Base-by-base conservation (phyloP, 1,284 basidiomycete species). In the Melampsora abietis-canadensis region DNA sequence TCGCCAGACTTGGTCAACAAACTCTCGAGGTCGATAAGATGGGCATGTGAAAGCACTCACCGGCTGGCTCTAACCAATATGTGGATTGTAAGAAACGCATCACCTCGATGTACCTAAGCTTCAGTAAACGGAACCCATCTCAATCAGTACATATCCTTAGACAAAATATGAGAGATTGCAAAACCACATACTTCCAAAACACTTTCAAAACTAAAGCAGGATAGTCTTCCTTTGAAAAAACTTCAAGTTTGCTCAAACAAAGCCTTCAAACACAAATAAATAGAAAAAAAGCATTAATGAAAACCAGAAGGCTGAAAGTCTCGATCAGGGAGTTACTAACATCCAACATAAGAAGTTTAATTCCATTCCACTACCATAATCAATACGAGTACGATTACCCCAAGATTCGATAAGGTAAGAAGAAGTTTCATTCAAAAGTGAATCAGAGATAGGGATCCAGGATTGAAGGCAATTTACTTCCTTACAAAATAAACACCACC, bases 341-440 rank as follows among this genome's bases (percentile, higher is more conserved):
- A 98, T 81, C 94, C 94, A 98, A 80, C 92, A 97, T 14, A 97
- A 78, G 81, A 98, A 98, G 83, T 98, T 97, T 76, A 98, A 86
- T 82, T 99, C 96, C 94, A 98, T 98, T 1, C 95, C 95, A 80
- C 93, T 96, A 10, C 96, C 95, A 82, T 99, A 99, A 83, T 99
- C 96, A 76, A 99, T 94, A 5, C 95, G 85, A 69, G 90, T 87
- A 48, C 90, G 85, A 82, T 92, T 97, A 0, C 95, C 95, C 94
- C 94, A 98, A 27, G 88, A 83, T 80, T 96, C 91, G 61, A 86
- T 84, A 78, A 98, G 90, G 82, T 98, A 98, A 0, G 85, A 85
- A 3, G 88, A 86, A 10, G 94, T 81, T 80, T 95, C 93, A 2
- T 83, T 80, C 1, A 88, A 84, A 6, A 86, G 87, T 2, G 80